These are phyloP conservation scores for Austroboletus niveus DNA, from an alignment of 1,284 basidiomycete species.

Conservation along the genomic window DNA sequence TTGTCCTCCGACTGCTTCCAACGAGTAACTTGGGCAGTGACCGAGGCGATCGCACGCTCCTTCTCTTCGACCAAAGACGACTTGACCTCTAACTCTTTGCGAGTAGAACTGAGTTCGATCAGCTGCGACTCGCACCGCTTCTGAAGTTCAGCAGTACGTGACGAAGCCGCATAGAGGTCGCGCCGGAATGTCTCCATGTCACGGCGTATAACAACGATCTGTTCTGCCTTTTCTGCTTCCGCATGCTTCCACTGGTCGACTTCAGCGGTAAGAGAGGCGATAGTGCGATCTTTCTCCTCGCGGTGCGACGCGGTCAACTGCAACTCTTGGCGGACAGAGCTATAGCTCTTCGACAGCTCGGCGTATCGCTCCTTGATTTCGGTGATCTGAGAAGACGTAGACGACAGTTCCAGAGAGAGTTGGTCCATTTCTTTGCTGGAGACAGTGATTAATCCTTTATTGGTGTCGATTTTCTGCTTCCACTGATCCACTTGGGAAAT, in stretches of 20 bases:
- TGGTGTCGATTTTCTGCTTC: neutral
- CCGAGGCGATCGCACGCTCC: neutral
- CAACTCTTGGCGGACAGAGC: neutral
- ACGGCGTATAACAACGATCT: neutral
- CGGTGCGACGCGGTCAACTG: neutral
- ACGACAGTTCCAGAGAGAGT: slow-evolving; percentile 4
- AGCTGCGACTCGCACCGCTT: slow-evolving; percentile 8
- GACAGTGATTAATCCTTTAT: slow-evolving; percentile 1
- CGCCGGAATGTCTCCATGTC: slow-evolving; percentile 1
- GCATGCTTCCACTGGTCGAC: neutral
- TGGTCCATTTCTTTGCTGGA: slow-evolving; percentile 12
- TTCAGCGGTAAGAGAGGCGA: neutral
- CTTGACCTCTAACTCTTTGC: slow-evolving; percentile 1
- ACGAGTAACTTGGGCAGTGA: slow-evolving; percentile 3
- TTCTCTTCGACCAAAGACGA: neutral
- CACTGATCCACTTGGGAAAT: slow-evolving; percentile 3
- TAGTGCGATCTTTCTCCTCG: slow-evolving; percentile 2
- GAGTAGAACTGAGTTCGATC: slow-evolving; percentile 1
- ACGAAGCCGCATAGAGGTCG: neutral
- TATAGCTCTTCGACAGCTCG: neutral
- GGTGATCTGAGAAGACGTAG: neutral
- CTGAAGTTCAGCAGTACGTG: neutral
- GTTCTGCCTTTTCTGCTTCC: neutral
- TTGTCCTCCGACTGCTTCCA: neutral
- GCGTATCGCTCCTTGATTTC: slow-evolving; percentile 1